Percentiles rank a stretch among this genome's conserved stretches.
phyloP scores from a whole-genome alignment of 2,329 filamentous ascomycete genomes.

The Diaporthe sp. region DNA sequence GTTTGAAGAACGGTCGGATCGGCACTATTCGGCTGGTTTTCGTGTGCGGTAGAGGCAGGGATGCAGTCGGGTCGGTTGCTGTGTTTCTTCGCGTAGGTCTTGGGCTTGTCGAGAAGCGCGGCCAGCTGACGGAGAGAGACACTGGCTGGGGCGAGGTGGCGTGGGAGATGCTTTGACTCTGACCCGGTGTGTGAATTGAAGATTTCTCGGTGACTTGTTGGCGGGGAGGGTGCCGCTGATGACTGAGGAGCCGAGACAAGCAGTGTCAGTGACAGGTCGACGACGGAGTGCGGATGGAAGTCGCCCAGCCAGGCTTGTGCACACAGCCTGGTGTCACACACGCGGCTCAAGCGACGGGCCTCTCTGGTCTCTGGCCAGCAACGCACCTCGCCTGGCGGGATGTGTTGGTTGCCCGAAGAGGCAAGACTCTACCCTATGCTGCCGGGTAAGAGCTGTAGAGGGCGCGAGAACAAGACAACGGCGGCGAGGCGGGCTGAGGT shows the following conservation, averaged over 20 bases:
- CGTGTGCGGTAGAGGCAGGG: neutral
- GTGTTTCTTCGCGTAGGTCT: constrained; percentile 12
- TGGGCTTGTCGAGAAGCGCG: constrained; percentile 13
- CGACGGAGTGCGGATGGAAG: neutral
- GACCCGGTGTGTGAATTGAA: neutral
- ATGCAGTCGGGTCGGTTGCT: neutral
- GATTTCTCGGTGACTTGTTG: constrained; percentile 1
- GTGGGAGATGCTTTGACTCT: neutral
- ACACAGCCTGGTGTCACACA: neutral
- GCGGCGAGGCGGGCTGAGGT: neutral
- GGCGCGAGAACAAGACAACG: too few species aligned
- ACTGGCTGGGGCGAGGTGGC: neutral
- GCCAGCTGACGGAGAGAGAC: neutral
- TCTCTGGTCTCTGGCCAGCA: neutral
- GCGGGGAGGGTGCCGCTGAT: neutral
- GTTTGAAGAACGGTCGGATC: constrained; percentile 14
- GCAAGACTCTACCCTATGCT: too few species aligned
- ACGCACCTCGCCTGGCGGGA: neutral
- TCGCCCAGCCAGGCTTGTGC: neutral
- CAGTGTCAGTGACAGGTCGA: neutral
- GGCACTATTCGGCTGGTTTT: constrained; percentile 34
- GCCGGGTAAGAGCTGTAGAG: too few species aligned
- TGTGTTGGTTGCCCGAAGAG: neutral
- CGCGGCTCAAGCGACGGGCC: neutral
- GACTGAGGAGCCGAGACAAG: neutral